A percentile compares a stretch with the other conserved stretches of the same genome.
Conservation (phyloP, 441 rosid genomes). For the Adansonia rubrostipa region DNA sequence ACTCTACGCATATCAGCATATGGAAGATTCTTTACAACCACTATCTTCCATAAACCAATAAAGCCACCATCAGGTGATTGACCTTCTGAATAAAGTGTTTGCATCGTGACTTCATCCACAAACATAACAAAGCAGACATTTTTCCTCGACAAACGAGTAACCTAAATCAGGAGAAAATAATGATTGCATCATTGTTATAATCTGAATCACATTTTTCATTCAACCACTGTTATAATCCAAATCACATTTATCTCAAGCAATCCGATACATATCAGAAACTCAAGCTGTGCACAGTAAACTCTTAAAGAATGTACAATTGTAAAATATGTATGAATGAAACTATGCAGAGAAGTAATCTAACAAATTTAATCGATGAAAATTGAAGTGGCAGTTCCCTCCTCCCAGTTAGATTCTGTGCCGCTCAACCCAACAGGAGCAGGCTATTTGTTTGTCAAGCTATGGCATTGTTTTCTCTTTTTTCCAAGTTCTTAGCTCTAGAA, state of each 20-base stretch:
- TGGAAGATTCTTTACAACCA: slow-evolving; percentile 89
- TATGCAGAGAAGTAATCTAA: background rate
- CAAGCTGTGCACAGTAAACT: background rate
- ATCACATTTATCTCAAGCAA: slow-evolving; percentile 1
- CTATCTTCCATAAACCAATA: slow-evolving; percentile 95
- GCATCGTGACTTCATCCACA: slow-evolving; percentile 79
- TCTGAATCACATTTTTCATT: slow-evolving; percentile 16
- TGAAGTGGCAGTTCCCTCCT: slow-evolving; percentile 12
- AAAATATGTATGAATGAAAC: background rate
- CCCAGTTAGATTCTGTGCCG: background rate
- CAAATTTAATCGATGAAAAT: background rate
- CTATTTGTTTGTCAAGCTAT: background rate
- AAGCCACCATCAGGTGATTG: slow-evolving; percentile 80
- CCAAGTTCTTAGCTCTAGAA: background rate
- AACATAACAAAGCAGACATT: slow-evolving; percentile 98
- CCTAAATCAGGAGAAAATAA: slow-evolving; percentile 50
- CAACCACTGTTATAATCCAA: slow-evolving; percentile 12
- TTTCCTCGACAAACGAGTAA: slow-evolving; percentile 84
- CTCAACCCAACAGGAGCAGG: background rate
- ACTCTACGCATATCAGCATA: slow-evolving; percentile 91
- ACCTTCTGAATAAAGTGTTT: slow-evolving; percentile 80
- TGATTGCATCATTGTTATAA: slow-evolving; percentile 11
- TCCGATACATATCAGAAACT: background rate
- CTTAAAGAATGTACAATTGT: background rate
- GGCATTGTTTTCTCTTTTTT: background rate